Base-by-base conservation (phyloP, 768 basidiomycete genomes). In the Leucosporidium creatinivorum region DNA sequence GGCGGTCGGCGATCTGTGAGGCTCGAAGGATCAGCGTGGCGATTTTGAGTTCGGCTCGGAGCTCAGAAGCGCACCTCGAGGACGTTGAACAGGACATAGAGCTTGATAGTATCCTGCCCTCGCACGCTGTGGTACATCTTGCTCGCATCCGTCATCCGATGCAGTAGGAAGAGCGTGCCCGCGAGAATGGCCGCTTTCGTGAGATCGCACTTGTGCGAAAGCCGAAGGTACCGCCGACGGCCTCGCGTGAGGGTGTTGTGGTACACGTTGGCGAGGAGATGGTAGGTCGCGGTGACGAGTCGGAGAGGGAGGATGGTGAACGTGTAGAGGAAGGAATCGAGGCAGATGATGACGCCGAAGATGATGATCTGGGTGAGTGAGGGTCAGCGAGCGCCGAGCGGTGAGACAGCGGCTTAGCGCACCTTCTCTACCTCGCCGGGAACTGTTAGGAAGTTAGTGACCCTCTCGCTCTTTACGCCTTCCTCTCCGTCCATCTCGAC, bases 11-110 rank as follows among this genome's bases (percentile, higher is more conserved):
- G 70, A 99, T 97, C 94, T 97, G 70, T 19, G 33, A 28, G 49
- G 21, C 9, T 60, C 25, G 36, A 25, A n/a, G 47, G 26, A 26
- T n/a, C 31, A 50, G 57, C 31, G 44, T 36, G 8, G 21, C 30
- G 17, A 5, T 49, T 17, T 8, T 51, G 17, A 23, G n/a, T 1
- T 49, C 13, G 39, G 55, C 7, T 50, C 23, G n/a, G n/a, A 15
- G 4, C n/a, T 12, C 18, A 30, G n/a, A 8, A 61, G 77, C 86
- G 65, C 78, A 94, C 94, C 84, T 99, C 96, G 10, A 99, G 83
- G 17, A 93, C 93, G 78, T 97, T 98, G 80, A 97, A 99, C 60
- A 99, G 94, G 67, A 99, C 96, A 80, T 98, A 98, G 58, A 99
- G 79, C 80, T 98, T 99, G 80, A 99, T 94, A 3, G 92, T 96